Evolutionary conservation across 1,284 basidiomycete genomes (phyloP).

Genomic region (Ceratobasidium sp.): DNA sequence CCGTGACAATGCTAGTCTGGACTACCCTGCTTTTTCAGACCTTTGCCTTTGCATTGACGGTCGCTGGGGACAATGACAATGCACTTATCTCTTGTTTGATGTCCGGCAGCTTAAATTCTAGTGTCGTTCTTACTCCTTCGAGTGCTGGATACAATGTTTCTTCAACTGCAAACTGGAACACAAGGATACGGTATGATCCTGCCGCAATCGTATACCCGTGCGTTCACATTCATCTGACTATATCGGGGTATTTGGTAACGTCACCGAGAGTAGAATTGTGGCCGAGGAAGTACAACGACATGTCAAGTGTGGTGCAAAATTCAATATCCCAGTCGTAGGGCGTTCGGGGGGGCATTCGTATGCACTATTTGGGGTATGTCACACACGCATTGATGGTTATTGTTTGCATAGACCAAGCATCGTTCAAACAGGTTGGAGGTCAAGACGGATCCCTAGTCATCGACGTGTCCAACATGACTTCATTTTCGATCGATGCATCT

Average conservation of each 20-base stretch:
- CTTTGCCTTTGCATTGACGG: neutral
- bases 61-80: neutral
- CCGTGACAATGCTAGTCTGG: neutral
- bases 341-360: constrained; percentile 43
- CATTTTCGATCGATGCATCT: constrained; percentile 36
- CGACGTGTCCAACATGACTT: constrained; percentile 41
- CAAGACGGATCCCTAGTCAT: constrained; percentile 42
- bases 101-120: neutral
- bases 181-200: constrained; percentile 35
- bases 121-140: neutral
- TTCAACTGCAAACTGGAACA: constrained; percentile 33
- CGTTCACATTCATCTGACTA: neutral
- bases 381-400: neutral
- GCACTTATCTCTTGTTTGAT: neutral
- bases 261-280: constrained; percentile 6
- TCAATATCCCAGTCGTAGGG: constrained; percentile 34
- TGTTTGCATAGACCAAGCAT: neutral
- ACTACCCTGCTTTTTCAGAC: neutral
- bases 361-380: constrained; percentile 39
- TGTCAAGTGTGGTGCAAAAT: constrained; percentile 40
- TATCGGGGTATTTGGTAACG: neutral
- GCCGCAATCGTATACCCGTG: constrained; percentile 42
- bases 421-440: constrained; percentile 35
- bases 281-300: constrained; percentile 36
- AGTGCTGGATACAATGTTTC: neutral